Evolutionary conservation across 2,329 filamentous ascomycete genomes (phyloP), one percentile per base, ranked within the genome.

Genomic region (Epichloe hybrida): DNA sequence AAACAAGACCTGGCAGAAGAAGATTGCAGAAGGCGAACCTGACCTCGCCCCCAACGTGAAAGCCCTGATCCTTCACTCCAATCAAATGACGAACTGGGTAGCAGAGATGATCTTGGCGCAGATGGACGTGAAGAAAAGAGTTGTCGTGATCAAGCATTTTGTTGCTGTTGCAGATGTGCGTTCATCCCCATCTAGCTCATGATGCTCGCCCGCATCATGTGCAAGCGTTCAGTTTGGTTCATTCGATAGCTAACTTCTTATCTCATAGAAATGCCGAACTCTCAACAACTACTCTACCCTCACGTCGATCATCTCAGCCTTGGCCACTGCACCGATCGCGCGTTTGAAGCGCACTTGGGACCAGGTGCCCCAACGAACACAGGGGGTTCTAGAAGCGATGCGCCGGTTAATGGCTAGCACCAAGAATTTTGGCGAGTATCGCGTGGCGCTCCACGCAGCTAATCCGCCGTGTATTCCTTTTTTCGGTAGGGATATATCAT

Each of bases 1-100:
- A 54, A 96, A 95, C 70, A 98, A 98, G 75, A 96, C 90, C 5
- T 98, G 93, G 93, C 89, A 95, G 69, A 97, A 94, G 77, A 96
- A 96, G 72, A 75, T 94, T 52, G 78, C 72, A 8, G 85, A 90
- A 36, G 84, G 84, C 53, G 86, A 90, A 55, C 79, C 84, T 5
- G 89, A 95, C 61, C 87, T 90, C 36, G 90, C 93, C 9, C 81
- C 88, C 0, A 97, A 98, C 60, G 88, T 98, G 58, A 96, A 97
- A 69, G 87, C 89, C 9, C 76, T 98, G 55, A 98, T 98, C 69
- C 74, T 97, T 49, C 93, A 98, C 69, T 97, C 93, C 0, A 98
- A 98, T 62, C 91, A 97, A 67, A 83, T 98, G 74, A 98, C 93
- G 5, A 98, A 97, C 65, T 98, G 93, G 93, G 93, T 97, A 48